Conservation (phyloP, 495 filamentous ascomycete genomes). For the Aspergillus nidulans region DNA sequence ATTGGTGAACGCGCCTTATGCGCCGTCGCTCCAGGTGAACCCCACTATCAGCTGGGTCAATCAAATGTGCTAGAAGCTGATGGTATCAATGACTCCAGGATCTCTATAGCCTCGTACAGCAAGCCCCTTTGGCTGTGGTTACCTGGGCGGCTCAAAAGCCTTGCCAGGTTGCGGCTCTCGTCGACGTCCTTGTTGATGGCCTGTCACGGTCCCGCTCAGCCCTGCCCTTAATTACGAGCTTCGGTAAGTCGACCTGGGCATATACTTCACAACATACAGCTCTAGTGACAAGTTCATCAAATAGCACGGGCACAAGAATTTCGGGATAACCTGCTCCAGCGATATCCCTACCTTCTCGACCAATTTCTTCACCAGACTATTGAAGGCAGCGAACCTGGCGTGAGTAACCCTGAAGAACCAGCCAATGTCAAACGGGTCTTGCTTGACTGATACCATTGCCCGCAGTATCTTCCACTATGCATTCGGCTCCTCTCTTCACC, state of each 20-base stretch:
- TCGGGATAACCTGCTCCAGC: conserved; percentile 38
- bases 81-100: conserved; percentile 25
- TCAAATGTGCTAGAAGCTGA: conserved; percentile 1
- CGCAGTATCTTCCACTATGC: conserved; percentile 38
- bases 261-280: not conserved
- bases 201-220: conserved; percentile 38
- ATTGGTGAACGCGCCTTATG: conserved; percentile 38
- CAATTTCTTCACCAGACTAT: conserved; percentile 34
- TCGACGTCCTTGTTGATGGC: conserved; percentile 40
- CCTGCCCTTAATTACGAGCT: conserved; percentile 32
- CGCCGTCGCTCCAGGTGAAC: conserved; percentile 39
- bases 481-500: conserved; percentile 40
- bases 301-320: conserved; percentile 28
- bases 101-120: conserved; percentile 29
- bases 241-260: conserved; percentile 29
- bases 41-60: not conserved
- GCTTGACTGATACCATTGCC: not conserved
- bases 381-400: conserved; percentile 28
- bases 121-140: conserved; percentile 16
- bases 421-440: not conserved
- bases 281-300: not conserved
- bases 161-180: conserved; percentile 42
- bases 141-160: conserved; percentile 43
- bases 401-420: conserved; percentile 17
- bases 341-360: conserved; percentile 40